Percentiles rank a stretch among this genome's conserved stretches.
These are phyloP conservation scores for Acacia confusa DNA, from an alignment of 306 rosid species.

Conservation along the genomic window DNA sequence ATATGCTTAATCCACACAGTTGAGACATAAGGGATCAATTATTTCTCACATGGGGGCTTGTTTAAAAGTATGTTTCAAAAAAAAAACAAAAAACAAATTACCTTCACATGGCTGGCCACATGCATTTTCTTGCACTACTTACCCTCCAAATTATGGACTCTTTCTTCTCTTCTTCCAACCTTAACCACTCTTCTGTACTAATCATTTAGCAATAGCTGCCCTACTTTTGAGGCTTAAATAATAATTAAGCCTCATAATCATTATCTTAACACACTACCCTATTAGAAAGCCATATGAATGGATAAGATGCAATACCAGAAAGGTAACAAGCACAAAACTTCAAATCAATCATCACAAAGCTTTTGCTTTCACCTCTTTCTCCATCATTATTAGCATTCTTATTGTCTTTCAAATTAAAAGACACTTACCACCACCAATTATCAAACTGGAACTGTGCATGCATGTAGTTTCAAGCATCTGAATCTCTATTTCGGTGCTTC, in stretches of 20 bases:
- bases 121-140: slow-evolving; percentile 42
- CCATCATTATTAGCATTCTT: slow-evolving; percentile 12
- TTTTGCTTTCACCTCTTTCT: background rate
- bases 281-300: slow-evolving; percentile 7
- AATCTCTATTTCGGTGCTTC: background rate
- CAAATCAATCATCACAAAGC: background rate
- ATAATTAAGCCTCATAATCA: slow-evolving; percentile 3
- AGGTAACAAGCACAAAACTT: slow-evolving; percentile 6
- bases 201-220: slow-evolving; percentile 44
- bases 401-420: background rate
- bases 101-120: slow-evolving; percentile 82
- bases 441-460: background rate
- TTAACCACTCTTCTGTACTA: slow-evolving; percentile 39
- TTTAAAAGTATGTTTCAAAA: slow-evolving; percentile 38
- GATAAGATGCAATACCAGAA: slow-evolving; percentile 4
- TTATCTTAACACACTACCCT: slow-evolving; percentile 26
- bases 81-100: slow-evolving; percentile 23
- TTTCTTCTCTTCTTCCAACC: slow-evolving; percentile 38
- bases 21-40: slow-evolving; percentile 23
- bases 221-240: slow-evolving; percentile 24
- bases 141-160: slow-evolving; percentile 40
- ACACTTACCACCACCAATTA: background rate
- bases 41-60: slow-evolving; percentile 62
- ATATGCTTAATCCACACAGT: slow-evolving; percentile 12
- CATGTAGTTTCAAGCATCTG: background rate